Evolutionary conservation across 2,329 filamentous ascomycete species (phyloP), one percentile per base, ranked within the genome.

Genomic region (Trichophyton benhamiae): DNA sequence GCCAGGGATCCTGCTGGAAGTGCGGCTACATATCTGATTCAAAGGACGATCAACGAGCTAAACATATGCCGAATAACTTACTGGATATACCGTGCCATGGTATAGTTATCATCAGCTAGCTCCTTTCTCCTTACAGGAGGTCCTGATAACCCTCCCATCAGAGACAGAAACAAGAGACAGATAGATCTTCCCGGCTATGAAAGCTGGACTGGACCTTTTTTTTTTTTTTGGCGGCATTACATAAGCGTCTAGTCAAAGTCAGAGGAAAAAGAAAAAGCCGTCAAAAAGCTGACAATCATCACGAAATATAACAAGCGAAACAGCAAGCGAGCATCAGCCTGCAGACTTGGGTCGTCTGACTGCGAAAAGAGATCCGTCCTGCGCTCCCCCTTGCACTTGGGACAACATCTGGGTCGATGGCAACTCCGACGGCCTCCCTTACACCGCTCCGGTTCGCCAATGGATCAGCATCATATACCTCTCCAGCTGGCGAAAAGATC

Each of bases 401-500:
- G 33, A 15, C 30, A 2, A 17, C 27, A 27, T 36, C 25, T 52
- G 11, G 22, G 1, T 27, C 20, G 49, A 76, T 76, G 74, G 68
- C 71, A 55, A 68, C 67, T 5, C 73, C 72, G n/a, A 67, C 68
- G 44, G 70, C 70, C 4, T 68, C 70, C 7, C 67, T 76, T 53
- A 68, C 72, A 5, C 67, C 68, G 22, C 69, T 76, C 33, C 62
- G 63, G 30, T 74, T 74, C 59, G 66, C 73, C 60, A 74, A 76
- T 62, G 75, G 75, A 36, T 76, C 75, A 25, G 72, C 74, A 22
- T 70, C 71, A 49, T 76, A 75, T 65, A 72, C 70, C 65, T 76
- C 74, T 55, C 73, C 73, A 15, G 67, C 68, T 8, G 88, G 90
- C 57, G 95, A 91, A 74, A 87, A 86, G 52, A 82, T 97, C 65